phyloP scores from a whole-genome alignment of 164 flowering plant species.

The grape (Vitis vinifera) region DNA sequence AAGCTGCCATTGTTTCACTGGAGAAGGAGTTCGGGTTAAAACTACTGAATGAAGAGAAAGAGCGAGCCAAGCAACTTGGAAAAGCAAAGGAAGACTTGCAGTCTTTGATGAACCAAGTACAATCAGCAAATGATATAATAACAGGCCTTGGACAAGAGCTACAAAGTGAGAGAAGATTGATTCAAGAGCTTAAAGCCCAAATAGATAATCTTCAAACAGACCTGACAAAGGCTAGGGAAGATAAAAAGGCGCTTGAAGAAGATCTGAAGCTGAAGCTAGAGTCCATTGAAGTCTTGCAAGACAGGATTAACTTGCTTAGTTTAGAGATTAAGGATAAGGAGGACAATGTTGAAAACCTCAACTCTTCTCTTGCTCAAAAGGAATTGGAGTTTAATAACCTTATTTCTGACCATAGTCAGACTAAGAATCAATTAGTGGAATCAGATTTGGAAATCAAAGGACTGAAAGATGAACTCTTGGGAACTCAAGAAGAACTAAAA shows the following conservation, averaged over 20 bases:
- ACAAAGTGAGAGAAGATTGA: conserved; percentile 48
- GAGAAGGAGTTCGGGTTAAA: conserved; percentile 31
- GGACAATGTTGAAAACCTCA: conserved; percentile 35
- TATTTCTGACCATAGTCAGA: conserved; percentile 31
- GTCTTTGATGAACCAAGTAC: conserved; percentile 24
- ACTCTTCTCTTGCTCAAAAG: conserved; percentile 47
- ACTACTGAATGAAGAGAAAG: conserved; percentile 36
- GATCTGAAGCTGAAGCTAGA: conserved; percentile 56
- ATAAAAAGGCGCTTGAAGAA: conserved; percentile 51
- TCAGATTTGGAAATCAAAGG: conserved; percentile 36
- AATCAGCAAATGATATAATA: conserved; percentile 39
- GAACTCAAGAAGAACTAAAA: conserved; percentile 46
- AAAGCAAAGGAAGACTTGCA: conserved; percentile 38
- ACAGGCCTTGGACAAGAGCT: conserved; percentile 53
- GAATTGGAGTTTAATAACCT: conserved; percentile 52
- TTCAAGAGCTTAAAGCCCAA: conserved; percentile 51
- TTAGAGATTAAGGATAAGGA: conserved; percentile 69
- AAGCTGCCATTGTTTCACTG: conserved; percentile 29
- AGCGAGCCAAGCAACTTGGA: conserved; percentile 20
- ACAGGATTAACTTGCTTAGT: conserved; percentile 49
- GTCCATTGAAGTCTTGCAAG: conserved; percentile 47
- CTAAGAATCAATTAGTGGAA: conserved; percentile 44
- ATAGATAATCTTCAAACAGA: conserved; percentile 40
- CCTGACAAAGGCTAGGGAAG: conserved; percentile 40
- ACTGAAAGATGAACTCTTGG: conserved; percentile 45